Base-by-base conservation (phyloP, 2,329 filamentous ascomycete species). In the Colletotrichum musae region DNA sequence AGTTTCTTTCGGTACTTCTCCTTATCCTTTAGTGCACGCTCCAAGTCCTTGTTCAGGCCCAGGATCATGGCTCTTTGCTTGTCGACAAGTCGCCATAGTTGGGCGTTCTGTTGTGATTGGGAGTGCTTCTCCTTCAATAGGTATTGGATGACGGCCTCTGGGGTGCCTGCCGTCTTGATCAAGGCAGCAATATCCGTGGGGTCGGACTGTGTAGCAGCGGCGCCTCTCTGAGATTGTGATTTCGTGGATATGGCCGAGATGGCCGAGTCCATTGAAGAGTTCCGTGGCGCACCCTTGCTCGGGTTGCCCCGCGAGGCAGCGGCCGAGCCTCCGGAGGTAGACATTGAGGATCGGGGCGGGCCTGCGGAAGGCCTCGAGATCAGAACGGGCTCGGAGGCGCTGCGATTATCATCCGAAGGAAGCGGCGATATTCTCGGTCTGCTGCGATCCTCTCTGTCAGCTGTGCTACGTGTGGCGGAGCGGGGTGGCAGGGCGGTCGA, bases 1-100 rank as follows among this genome's bases (percentile, higher is more conserved):
- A 97, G 79, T 80, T 96, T 97, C 80, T 92, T 95, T 75, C 93
- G 91, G 78, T 98, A 98, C 74, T 92, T 92, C 73, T 98, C 95
- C 81, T 98, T 98, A 74, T 98, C 96, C 78, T 97, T 97, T 72
- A 97, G 81, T 1, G 95, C 91, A 60, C 93, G 90, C 80, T 98
- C 95, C 13, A 99, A 84, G 78, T 99, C 96, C 79, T 96, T 97
- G 77, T 98, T 98, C 71, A 99, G 86, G 7, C 95, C 95, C 21
- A 97, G 81, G 63, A 99, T 94, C 91, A 99, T 95, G 16, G 94
- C 91, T 71, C 95, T 88, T 80, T 99, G 96, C 83, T 99, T 98
- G 79, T 98, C 95, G 58, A 99, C 94, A 54, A 99, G 83, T 58
- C 94, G 92, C 96, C 96, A 99, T 75, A 99, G 83, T 79, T 99